Evolutionary conservation across 2,329 filamentous ascomycete species (phyloP), one percentile per base, ranked within the genome.

Genomic region (Cryoendolithus antarcticus): DNA sequence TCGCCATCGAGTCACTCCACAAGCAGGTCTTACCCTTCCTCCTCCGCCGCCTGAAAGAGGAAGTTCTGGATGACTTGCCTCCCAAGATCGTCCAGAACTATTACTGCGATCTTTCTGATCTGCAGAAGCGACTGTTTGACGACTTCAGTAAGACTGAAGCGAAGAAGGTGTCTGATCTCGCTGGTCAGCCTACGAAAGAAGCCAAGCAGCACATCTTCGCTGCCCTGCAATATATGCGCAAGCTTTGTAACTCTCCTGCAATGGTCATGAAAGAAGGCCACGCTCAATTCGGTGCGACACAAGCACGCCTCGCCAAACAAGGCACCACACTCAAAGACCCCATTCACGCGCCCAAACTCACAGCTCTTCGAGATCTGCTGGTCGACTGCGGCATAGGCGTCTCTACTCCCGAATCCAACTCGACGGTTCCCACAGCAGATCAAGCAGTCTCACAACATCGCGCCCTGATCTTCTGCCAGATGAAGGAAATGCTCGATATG

Each of bases 401-500:
- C 30, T 79, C 86, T 45, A 74, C 75, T 10, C 65, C 52, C 54
- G 30, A 41, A 10, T 56, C 61, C 12, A 21, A 21, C 6, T 57
- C 61, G 8, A 58, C 58, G 31, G 59, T 81, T 9, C 71, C 72
- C 9, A 68, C 73, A 1, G 74, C 71, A 42, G 71, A 74, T 36
- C 76, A 85, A 59, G 93, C 88, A 32, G 93, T 98, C 59, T 94
- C 91, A 45, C 91, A 89, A 24, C 91, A 98, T 58, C 84, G 91
- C 33, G 93, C 91, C 1, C 75, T 98, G 21, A 82, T 98, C 49
- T 98, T 98, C 70, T 98, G 91, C 55, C 91, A 98, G 60, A 95
- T 98, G 86, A 98, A 98, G 64, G 91, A 98, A 61, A 98, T 98
- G 93, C 72, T 98, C 15, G 91, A 98, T 61, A 96, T 98, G 76